These are phyloP conservation scores for Solanum rostratum DNA, from an alignment of 257 asterid species.

Conservation along the genomic window DNA sequence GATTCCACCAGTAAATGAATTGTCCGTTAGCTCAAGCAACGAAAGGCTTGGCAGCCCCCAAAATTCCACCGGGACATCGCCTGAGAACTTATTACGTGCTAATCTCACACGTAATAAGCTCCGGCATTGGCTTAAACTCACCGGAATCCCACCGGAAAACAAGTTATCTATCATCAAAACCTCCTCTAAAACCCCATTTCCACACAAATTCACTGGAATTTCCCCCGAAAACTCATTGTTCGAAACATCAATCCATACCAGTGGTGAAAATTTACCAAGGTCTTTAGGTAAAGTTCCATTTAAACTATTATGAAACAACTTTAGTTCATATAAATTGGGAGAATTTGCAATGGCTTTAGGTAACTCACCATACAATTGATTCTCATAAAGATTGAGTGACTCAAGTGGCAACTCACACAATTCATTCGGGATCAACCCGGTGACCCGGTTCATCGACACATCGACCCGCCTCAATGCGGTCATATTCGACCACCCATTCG, in stretches of 20 bases:
- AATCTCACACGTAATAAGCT: slow-evolving; percentile 70
- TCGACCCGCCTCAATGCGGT: slow-evolving; percentile 64
- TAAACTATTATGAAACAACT: slow-evolving; percentile 65
- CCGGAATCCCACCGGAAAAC: slow-evolving; percentile 70
- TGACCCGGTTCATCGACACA: slow-evolving; percentile 74
- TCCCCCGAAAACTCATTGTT: slow-evolving; percentile 59
- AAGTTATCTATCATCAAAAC: slow-evolving; percentile 52
- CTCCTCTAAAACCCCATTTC: slow-evolving; percentile 53
- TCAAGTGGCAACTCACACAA: slow-evolving; percentile 74
- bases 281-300: slow-evolving; percentile 49
- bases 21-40: slow-evolving; percentile 59
- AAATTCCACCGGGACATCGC: slow-evolving; percentile 58
- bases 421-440: slow-evolving; percentile 69
- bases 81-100: slow-evolving; percentile 60
- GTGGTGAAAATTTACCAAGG: slow-evolving; percentile 68
- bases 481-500: slow-evolving; percentile 75
- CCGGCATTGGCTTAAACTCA: slow-evolving; percentile 46
- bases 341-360: slow-evolving; percentile 62
- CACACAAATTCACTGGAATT: slow-evolving; percentile 56
- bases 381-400: slow-evolving; percentile 84
- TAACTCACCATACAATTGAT: slow-evolving; percentile 52
- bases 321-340: slow-evolving; percentile 61
- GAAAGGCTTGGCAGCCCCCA: slow-evolving; percentile 97
- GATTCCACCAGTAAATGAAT: slow-evolving; percentile 67
- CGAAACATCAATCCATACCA: slow-evolving; percentile 79